Evolutionary conservation across 495 filamentous ascomycete genomes (phyloP), one percentile per base, ranked within the genome.

Genomic region (Pyrenula massariospora): DNA sequence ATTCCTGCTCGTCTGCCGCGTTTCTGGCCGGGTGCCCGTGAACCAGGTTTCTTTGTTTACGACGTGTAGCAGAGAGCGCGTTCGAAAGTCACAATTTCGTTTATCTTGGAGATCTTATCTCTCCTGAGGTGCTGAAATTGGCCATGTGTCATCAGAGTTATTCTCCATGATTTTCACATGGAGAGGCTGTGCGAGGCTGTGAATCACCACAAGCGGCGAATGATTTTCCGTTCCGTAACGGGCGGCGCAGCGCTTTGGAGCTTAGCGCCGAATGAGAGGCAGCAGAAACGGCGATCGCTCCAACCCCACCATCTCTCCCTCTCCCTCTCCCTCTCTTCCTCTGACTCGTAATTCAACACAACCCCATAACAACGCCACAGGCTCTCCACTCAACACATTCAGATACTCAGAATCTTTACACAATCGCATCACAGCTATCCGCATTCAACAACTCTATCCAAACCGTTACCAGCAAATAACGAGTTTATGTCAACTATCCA

Each of bases 401-500:
- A 11, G n/a, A n/a, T 47, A 50, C 53, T 19, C 15, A 55, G 52
- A 51, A 31, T 22, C 51, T n/a, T 24, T 23, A 12, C 50, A 47
- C 36, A 36, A 22, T 5, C 31, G 15, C 5, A 42, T 15, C 22
- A 12, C 12, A 5, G 25, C 36, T n/a, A 25, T 12, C 12, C 55
- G 53, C 53, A 20, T 53, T 19, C 42, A 56, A 25, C 59, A 54
- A 56, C 52, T 55, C 50, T 22, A 22, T 47, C 58, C 59, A 24
- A 52, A 48, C 54, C 54, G 56, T 57, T 36, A 61, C 56, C 52
- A 23, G 24, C 48, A 74, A 72, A 77, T 69, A 69, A 70, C 76
- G 77, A 89, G 87, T 95, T 94, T 95, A 96, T 95, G 91, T 95
- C 91, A 24, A 52, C 50, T 85, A 96, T 96, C 89, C 88, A 96